phyloP scores from a whole-genome alignment of 148 eudicot genomes.

The Vaccinium macrocarpon region DNA sequence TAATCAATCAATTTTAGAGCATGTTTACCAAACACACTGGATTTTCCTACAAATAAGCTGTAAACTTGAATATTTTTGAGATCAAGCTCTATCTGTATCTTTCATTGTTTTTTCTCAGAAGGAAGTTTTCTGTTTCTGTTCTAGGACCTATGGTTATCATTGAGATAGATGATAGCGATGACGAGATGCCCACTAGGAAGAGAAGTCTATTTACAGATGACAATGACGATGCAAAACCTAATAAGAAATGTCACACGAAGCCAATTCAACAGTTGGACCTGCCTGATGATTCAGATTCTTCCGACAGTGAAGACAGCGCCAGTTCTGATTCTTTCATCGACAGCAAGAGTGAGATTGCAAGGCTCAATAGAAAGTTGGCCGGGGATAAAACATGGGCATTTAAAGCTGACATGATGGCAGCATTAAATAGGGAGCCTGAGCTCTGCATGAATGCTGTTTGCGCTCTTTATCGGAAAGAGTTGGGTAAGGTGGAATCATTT shows the following conservation, averaged over 20 bases:
- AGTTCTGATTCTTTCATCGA: slow-evolving; percentile 18
- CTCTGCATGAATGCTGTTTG: slow-evolving; percentile 54
- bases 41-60: neutral
- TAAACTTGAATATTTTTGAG: neutral
- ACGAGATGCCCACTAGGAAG: slow-evolving; percentile 11
- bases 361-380: neutral
- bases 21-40: neutral
- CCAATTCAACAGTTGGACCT: neutral
- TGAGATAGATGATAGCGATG: slow-evolving; percentile 20
- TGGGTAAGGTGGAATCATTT: neutral
- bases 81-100: neutral
- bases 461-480: slow-evolving; percentile 40
- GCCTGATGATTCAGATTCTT: neutral
- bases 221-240: neutral
- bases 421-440: slow-evolving; percentile 30
- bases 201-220: neutral
- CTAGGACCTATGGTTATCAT: slow-evolving; percentile 1
- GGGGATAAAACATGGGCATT: slow-evolving; percentile 22
- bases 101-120: neutral
- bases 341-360: neutral
- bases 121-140: neutral
- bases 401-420: slow-evolving; percentile 32
- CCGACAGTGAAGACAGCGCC: slow-evolving; percentile 5
- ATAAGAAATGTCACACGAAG: neutral
- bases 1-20: neutral